Conservation (phyloP, 1,139 yeast species). For the Arxiozyma telluris region DNA sequence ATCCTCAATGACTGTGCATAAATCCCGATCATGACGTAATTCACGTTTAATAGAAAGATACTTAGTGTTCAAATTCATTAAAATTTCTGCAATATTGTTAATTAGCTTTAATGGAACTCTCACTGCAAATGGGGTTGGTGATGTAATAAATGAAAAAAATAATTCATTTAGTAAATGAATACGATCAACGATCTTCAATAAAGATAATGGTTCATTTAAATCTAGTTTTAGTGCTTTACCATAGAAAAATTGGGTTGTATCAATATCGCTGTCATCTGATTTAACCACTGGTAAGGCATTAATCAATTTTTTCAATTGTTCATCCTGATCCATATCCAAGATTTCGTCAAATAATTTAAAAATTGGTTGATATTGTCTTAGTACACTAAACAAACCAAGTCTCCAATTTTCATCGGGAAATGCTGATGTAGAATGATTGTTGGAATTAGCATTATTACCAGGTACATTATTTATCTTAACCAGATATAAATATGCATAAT, state of each 20-base stretch:
- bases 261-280: conserved; percentile 7
- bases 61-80: conserved; percentile 45
- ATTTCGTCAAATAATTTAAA: conserved; percentile 48
- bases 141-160: conserved; percentile 38
- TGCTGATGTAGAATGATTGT: conserved; percentile 26
- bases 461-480: conserved; percentile 38
- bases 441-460: conserved; percentile 25
- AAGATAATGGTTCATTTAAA: conserved; percentile 43
- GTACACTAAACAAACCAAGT: conserved; percentile 31
- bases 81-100: conserved; percentile 40
- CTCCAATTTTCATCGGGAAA: conserved; percentile 42
- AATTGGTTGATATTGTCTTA: conserved; percentile 46
- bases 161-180: conserved; percentile 40
- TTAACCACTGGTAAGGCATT: conserved; percentile 29
- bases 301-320: conserved; percentile 35
- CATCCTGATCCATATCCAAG: conserved; percentile 48
- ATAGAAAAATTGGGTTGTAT: conserved; percentile 29
- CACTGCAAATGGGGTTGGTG: conserved; percentile 41
- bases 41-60: conserved; percentile 51
- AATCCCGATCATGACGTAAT: conserved; percentile 42
- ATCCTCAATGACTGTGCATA: conserved; percentile 35
- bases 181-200: conserved; percentile 45
- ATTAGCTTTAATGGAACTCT: conserved; percentile 49
- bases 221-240: conserved; percentile 44
- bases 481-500: conserved; percentile 55